Conservation (phyloP, 352 stramenopile genomes). For the Globisporangium camurandrum region DNA sequence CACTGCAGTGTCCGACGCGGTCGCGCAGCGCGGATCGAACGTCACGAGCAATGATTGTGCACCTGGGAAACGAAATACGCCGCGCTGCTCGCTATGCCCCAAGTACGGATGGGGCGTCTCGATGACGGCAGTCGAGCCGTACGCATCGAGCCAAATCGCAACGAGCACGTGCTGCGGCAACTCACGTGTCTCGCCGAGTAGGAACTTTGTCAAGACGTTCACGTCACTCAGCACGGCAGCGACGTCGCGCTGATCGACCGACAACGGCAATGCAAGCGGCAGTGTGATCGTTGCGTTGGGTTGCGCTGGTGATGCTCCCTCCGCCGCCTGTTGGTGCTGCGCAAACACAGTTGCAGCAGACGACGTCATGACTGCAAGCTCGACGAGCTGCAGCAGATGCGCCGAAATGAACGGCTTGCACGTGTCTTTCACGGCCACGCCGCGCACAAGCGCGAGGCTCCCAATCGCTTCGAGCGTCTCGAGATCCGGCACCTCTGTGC, state of each 20-base stretch:
- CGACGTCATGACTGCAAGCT: slow-evolving; percentile 59
- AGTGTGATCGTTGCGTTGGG: not conserved
- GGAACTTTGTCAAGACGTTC: slow-evolving; percentile 39
- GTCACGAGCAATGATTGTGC: slow-evolving; percentile 47
- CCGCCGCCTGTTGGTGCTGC: not conserved
- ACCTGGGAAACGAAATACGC: slow-evolving; percentile 38
- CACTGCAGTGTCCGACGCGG: slow-evolving; percentile 12
- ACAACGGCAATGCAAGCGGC: slow-evolving; percentile 29
- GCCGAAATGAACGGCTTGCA: slow-evolving; percentile 67
- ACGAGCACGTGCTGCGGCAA: slow-evolving; percentile 51
- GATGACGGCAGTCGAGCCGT: slow-evolving; percentile 46
- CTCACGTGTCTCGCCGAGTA: slow-evolving; percentile 36
- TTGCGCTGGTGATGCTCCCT: not conserved
- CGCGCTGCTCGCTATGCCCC: slow-evolving; percentile 16
- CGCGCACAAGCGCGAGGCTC: slow-evolving; percentile 43
- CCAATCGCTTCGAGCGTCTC: slow-evolving; percentile 55
- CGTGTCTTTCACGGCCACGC: slow-evolving; percentile 44
- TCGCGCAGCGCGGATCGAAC: slow-evolving; percentile 66
- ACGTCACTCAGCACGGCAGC: slow-evolving; percentile 48
- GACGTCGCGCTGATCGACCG: slow-evolving; percentile 33
- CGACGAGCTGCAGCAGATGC: slow-evolving; percentile 71
- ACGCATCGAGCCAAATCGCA: slow-evolving; percentile 77
- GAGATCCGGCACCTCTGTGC: slow-evolving; percentile 50
- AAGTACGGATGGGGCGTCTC: slow-evolving; percentile 63
- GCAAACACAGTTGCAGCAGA: slow-evolving; percentile 30